A percentile compares a stretch with the other conserved stretches of the same genome.
Evolutionary conservation across 1,284 basidiomycete genomes (phyloP).

Genomic region (Baeospora myosura): DNA sequence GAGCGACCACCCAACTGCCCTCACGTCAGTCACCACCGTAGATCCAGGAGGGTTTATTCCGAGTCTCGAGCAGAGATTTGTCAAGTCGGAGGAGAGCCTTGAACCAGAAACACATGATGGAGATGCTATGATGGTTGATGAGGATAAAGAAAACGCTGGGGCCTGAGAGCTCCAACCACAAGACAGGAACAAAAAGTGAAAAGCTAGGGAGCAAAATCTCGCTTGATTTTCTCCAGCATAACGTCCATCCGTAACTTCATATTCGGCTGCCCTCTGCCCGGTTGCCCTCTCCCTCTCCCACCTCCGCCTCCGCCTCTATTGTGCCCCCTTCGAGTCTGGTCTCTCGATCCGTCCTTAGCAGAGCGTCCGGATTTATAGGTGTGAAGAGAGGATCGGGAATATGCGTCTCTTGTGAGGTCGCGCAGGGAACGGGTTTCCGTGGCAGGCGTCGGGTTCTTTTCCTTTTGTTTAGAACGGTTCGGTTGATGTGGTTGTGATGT

Average conservation of each 20-base stretch:
- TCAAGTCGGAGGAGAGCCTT: conserved; percentile 36
- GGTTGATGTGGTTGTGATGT: not conserved
- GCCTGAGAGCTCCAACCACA: not conserved
- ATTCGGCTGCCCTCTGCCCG: conserved; percentile 56
- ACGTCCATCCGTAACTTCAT: conserved; percentile 75
- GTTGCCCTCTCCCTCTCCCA: conserved; percentile 15
- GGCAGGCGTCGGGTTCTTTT: conserved; percentile 8
- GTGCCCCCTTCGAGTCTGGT: not conserved
- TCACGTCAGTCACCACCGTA: conserved; percentile 58
- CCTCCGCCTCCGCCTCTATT: conserved; percentile 17
- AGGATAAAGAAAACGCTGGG: conserved; percentile 51
- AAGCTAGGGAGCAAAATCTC: conserved; percentile 26
- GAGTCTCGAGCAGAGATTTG: conserved; percentile 59
- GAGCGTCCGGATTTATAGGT: conserved; percentile 36
- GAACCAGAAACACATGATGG: conserved; percentile 17
- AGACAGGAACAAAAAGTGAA: conserved; percentile 20
- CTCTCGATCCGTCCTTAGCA: conserved; percentile 5
- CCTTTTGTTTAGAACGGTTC: conserved; percentile 2
- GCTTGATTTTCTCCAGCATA: conserved; percentile 72
- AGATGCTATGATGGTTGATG: conserved; percentile 43
- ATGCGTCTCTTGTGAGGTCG: conserved; percentile 54
- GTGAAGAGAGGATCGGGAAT: conserved; percentile 50
- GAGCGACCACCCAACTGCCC: conserved; percentile 67
- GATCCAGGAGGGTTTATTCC: conserved; percentile 30
- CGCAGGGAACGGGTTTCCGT: conserved; percentile 33